Evolutionary conservation across 495 filamentous ascomycete species (phyloP).

Genomic region (Clohesyomyces aquaticus): DNA sequence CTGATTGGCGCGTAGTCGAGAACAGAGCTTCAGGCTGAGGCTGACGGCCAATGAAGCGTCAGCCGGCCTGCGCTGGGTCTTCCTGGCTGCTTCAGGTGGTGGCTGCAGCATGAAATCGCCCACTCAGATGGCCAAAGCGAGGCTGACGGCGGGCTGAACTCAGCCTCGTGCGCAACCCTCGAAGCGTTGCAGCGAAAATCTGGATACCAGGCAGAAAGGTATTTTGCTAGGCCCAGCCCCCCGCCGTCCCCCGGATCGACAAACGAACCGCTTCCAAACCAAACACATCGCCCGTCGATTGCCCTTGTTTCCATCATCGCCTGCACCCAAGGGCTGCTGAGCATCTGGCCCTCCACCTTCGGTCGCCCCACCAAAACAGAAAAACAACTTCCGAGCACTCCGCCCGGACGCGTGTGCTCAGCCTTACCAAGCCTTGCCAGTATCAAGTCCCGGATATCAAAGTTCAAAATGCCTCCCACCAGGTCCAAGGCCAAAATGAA

Average conservation of each 20-base stretch:
- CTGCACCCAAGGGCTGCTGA: slow-evolving; percentile 2
- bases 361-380: slow-evolving; percentile 29
- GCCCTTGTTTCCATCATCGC: background rate
- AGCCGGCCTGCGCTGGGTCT: background rate
- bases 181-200: slow-evolving; percentile 25
- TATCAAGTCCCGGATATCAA: slow-evolving; percentile 10
- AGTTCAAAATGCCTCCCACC: slow-evolving; percentile 22
- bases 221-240: slow-evolving; percentile 24
- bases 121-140: slow-evolving; percentile 41
- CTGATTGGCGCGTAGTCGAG: slow-evolving; percentile 22
- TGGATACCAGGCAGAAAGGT: slow-evolving; percentile 41
- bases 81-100: slow-evolving; percentile 34
- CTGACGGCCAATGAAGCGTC: slow-evolving; percentile 7
- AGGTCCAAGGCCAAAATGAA: slow-evolving; percentile 35
- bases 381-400: slow-evolving; percentile 18
- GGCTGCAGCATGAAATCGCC: slow-evolving; percentile 35
- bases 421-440: too few species aligned
- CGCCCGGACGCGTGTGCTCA: slow-evolving; percentile 16
- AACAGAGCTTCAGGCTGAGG: slow-evolving; percentile 23
- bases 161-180: slow-evolving; percentile 36
- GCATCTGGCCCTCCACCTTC: slow-evolving; percentile 4
- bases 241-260: slow-evolving; percentile 21
- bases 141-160: slow-evolving; percentile 43
- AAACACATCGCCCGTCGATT: background rate
- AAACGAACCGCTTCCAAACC: slow-evolving; percentile 16